These are phyloP conservation scores for Aureobasidium sp. DNA, from an alignment of 2,329 filamentous ascomycete species.

Conservation along the genomic window DNA sequence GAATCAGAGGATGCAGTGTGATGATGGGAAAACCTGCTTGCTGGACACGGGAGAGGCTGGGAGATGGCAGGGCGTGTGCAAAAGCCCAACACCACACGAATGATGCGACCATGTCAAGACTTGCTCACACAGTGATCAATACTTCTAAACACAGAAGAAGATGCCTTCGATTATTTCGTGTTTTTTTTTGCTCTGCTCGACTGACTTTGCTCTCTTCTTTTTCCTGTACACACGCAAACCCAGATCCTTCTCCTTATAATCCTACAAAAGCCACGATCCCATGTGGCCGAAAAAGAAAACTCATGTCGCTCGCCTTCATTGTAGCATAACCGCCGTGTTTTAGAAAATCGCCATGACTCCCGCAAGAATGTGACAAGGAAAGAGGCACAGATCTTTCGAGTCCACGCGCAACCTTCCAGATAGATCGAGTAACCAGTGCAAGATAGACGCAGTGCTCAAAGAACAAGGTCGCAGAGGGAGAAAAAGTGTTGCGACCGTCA, in stretches of 20 bases:
- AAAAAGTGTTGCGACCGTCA: neutral
- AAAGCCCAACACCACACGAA: neutral
- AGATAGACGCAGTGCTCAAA: neutral
- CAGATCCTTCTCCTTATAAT: neutral
- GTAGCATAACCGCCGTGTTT: neutral
- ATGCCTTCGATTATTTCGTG: neutral
- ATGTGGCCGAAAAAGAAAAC: neutral
- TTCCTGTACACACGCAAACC: slow-evolving; percentile 11
- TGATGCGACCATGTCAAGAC: neutral
- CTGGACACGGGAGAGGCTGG: slow-evolving; percentile 5
- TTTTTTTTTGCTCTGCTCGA: neutral
- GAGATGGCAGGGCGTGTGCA: slow-evolving; percentile 6
- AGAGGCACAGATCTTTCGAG: neutral
- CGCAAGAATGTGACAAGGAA: neutral
- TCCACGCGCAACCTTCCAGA: neutral
- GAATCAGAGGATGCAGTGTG: neutral
- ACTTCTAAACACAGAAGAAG: neutral
- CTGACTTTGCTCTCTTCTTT: neutral
- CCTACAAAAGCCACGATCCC: neutral
- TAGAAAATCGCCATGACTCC: neutral
- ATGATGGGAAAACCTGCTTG: slow-evolving; percentile 6
- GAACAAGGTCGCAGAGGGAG: neutral
- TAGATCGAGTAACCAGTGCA: neutral
- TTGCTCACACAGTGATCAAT: neutral
- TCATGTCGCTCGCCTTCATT: neutral